Conservation (phyloP, 139 green algal genomes). For the Ettlia oleoabundans region DNA sequence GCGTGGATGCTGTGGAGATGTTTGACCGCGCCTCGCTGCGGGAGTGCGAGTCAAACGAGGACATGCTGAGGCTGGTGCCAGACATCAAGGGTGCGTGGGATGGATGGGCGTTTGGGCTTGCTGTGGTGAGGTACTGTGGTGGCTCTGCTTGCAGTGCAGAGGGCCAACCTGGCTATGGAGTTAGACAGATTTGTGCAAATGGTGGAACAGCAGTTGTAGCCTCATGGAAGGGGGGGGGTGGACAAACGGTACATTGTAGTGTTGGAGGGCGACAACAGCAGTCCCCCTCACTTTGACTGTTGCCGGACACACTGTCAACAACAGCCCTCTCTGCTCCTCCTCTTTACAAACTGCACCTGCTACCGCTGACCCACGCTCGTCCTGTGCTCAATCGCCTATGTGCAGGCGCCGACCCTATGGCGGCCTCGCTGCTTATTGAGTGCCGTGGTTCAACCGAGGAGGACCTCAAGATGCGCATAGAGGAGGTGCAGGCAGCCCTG, state of each 20-base stretch:
- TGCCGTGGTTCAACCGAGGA: constrained; percentile 79
- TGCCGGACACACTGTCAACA: too few relatives aligned
- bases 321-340: too few relatives aligned
- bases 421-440: constrained; percentile 92
- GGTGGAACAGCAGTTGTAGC: too few relatives aligned
- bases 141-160: not conserved
- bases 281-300: too few relatives aligned
- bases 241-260: too few relatives aligned
- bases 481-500: constrained; percentile 66
- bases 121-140: not conserved
- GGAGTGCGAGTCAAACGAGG: constrained; percentile 84
- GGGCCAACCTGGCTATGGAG: not conserved
- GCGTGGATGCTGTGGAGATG: constrained; percentile 96
- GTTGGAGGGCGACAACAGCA: too few relatives aligned
- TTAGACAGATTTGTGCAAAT: too few relatives aligned
- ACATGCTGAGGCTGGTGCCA: constrained; percentile 81
- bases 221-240: too few relatives aligned
- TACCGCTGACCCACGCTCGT: not conserved
- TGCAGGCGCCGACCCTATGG: constrained; percentile 72
- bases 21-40: constrained; percentile 85
- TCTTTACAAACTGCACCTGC: too few relatives aligned
- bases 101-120: not conserved
- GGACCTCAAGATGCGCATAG: constrained; percentile 70
- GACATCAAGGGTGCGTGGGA: constrained; percentile 70
- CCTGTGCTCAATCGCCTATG: too few relatives aligned